A percentile compares a stretch with the other conserved stretches of the same genome.
phyloP scores from a whole-genome alignment of 139 green algal species.

The Pedinophyceae sp. region DNA sequence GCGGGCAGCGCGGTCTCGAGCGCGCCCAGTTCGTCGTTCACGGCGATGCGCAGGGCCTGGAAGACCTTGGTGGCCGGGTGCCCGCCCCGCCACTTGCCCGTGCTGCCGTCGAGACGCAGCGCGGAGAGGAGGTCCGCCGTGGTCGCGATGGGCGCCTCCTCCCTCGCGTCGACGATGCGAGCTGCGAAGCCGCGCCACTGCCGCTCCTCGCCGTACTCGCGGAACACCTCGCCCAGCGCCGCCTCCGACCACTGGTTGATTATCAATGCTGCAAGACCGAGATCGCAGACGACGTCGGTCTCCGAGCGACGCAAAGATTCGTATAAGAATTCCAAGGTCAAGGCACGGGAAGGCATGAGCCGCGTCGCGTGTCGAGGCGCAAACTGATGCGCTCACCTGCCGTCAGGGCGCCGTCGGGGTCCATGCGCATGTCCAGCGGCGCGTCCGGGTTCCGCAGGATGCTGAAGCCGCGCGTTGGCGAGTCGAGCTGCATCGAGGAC shows the following conservation, averaged over 20 bases:
- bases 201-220: constrained; percentile 58
- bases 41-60: constrained; percentile 82
- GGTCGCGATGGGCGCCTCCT: constrained; percentile 38
- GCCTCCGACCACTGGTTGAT: constrained; percentile 76
- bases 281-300: background rate
- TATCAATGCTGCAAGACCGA: constrained; percentile 14
- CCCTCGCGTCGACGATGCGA: constrained; percentile 31
- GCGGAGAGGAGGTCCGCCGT: constrained; percentile 45
- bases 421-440: constrained; percentile 81
- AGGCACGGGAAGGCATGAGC: too few species aligned
- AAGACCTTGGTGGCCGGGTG: constrained; percentile 86
- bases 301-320: constrained; percentile 5
- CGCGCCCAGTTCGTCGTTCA: constrained; percentile 79
- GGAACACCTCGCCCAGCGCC: constrained; percentile 63
- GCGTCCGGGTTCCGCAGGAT: constrained; percentile 28
- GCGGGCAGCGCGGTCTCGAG: constrained; percentile 40
- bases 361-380: too few species aligned
- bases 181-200: constrained; percentile 3
- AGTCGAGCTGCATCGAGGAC: constrained; percentile 93
- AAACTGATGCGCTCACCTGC: constrained; percentile 58
- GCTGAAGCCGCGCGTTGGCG: constrained; percentile 61
- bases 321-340: too few species aligned
- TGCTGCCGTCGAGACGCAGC: constrained; percentile 27
- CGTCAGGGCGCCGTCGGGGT: constrained; percentile 24
- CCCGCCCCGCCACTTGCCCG: constrained; percentile 24